Base-by-base conservation (phyloP, 139 green algal species). In the Chlamydomonas sp. region DNA sequence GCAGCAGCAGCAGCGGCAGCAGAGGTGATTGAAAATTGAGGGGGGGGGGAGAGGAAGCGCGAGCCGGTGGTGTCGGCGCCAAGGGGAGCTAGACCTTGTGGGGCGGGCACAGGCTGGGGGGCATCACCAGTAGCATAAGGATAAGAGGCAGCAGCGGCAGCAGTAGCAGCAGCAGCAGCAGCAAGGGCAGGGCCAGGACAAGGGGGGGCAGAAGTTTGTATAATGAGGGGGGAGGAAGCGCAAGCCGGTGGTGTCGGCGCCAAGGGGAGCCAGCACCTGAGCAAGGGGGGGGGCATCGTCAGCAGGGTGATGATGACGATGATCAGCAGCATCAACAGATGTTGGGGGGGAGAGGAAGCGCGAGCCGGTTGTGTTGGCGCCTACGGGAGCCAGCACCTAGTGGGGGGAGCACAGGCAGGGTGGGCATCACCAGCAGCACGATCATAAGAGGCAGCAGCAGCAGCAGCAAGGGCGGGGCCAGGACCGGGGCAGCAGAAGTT, bases 201-300 rank as follows among this genome's bases (percentile, higher is more conserved):
- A n/a, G n/a, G n/a, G n/a, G n/a, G n/a, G n/a, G n/a, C n/a, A n/a
- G n/a, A n/a, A n/a, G n/a, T n/a, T n/a, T 28, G 31, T 68, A 58
- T n/a, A n/a, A n/a, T n/a, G n/a, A n/a, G 93, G 91, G 29, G 97
- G 84, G 33, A 98, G 78, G 76, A 95, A 95, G 65, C 93, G 89
- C 48, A 74, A 89, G 69, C 89, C 92, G 72, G 69, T 80, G 4
- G 88, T 77, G 76, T 96, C 87, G n/a, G 93, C 93, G 5, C 93
- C 94, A 34, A 98, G 77, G 16, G 89, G 90, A 5, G 81, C 82
- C 65, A 98, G 78, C 69, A 98, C 92, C 63, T 93, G 69, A 47
- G n/a, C n/a, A n/a, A n/a, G 28, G 70, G 0, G 47, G 24, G 38
- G 24, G 36, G 58, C 20, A 64, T 64, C 16, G 28, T 16, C 57